Conservation (phyloP, 345 rosid genomes). For the Mallotus nudiflorus region DNA sequence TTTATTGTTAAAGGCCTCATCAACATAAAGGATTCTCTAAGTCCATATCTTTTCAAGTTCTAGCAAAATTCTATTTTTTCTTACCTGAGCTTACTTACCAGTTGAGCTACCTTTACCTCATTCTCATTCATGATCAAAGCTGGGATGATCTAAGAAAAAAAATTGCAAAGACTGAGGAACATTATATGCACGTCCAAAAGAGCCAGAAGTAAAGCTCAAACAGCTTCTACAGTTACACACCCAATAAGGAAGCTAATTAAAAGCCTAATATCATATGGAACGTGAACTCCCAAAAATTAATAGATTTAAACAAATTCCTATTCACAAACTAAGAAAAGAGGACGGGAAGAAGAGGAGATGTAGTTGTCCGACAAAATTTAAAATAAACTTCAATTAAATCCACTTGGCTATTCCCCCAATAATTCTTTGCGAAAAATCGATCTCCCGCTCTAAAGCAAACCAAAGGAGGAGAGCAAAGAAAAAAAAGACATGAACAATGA, state of each 20-base stretch:
- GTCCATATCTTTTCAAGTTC: too few relatives aligned
- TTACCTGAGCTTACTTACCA: too few relatives aligned
- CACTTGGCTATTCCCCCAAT: neutral
- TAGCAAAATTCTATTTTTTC: too few relatives aligned
- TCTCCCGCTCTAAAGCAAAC: neutral
- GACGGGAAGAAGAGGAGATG: neutral
- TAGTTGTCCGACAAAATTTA: too few relatives aligned
- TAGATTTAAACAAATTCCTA: neutral
- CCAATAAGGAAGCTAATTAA: too few relatives aligned
- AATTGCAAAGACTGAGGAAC: neutral
- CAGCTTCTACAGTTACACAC: neutral
- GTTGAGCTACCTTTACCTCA: too few relatives aligned
- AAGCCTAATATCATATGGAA: neutral
- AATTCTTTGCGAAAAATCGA: neutral
- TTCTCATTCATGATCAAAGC: too few relatives aligned
- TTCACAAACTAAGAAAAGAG: neutral
- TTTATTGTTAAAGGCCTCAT: too few relatives aligned
- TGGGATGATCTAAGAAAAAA: too few relatives aligned
- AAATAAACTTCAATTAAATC: neutral
- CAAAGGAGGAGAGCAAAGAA: neutral
- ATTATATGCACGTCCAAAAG: too few relatives aligned
- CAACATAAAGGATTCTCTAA: too few relatives aligned
- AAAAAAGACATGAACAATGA: conserved; percentile 4
- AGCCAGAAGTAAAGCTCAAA: neutral
- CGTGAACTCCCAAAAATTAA: neutral